These are phyloP conservation scores for Apiospora koreana DNA, from an alignment of 2,329 filamentous ascomycete genomes.

Conservation along the genomic window DNA sequence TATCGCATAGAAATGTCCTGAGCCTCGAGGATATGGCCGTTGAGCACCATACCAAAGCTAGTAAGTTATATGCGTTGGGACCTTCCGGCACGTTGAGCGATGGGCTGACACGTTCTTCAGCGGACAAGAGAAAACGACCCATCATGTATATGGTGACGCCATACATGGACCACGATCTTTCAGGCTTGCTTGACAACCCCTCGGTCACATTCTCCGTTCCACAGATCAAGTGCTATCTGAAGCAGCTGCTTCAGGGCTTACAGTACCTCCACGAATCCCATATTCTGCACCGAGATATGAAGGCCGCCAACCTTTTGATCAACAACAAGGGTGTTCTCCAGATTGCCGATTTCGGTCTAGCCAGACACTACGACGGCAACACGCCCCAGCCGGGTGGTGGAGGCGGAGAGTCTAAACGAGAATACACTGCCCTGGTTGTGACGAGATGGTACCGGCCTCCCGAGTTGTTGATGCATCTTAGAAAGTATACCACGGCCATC, in stretches of 20 bases:
- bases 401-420: conserved; percentile 80
- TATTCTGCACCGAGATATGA: conserved; percentile 97
- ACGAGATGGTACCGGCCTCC: conserved; percentile 97
- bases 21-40: conserved; percentile 95
- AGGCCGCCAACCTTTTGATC: conserved; percentile 95
- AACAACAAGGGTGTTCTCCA: conserved; percentile 92
- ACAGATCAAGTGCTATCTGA: conserved; percentile 97
- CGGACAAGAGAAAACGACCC: conserved; percentile 76
- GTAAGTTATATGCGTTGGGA: conserved; percentile 20
- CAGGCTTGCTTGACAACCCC: conserved; percentile 92
- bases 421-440: conserved; percentile 96
- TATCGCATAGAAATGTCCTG: conserved; percentile 89
- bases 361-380: conserved; percentile 86
- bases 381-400: conserved; percentile 75
- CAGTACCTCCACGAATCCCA: conserved; percentile 86
- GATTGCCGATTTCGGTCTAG: conserved; percentile 96
- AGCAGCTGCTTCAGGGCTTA: conserved; percentile 87
- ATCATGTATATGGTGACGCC: conserved; percentile 99
- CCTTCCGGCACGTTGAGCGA: conserved; percentile 2
- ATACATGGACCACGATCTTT: conserved; percentile 99
- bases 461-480: conserved; percentile 84
- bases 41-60: conserved; percentile 57
- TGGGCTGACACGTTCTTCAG: conserved; percentile 38
- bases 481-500: conserved; percentile 94
- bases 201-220: conserved; percentile 82